Conservation (phyloP, 345 rosid genomes). For the Syzygium oleosum region DNA sequence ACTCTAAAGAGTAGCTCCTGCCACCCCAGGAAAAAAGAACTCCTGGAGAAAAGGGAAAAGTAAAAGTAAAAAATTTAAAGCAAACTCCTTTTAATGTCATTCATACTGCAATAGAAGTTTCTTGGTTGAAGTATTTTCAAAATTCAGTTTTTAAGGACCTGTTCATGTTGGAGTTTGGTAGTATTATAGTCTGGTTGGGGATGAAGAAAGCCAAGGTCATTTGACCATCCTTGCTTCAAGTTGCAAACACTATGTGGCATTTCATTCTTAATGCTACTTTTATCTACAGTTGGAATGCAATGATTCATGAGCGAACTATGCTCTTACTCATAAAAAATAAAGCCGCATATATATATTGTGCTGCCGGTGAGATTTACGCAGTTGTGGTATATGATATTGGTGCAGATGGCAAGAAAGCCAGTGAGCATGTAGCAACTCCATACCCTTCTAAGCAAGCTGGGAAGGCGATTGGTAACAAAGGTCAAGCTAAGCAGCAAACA, state of each 20-base stretch:
- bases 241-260: neutral
- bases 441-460: slow-evolving; percentile 58
- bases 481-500: slow-evolving; percentile 32
- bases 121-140: neutral
- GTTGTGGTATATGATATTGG: neutral
- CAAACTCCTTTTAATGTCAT: neutral
- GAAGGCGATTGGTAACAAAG: slow-evolving; percentile 29
- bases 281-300: neutral
- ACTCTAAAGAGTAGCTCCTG: neutral
- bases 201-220: neutral
- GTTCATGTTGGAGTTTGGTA: neutral
- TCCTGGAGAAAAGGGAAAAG: neutral
- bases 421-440: slow-evolving; percentile 56
- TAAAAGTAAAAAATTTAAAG: neutral
- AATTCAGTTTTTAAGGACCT: neutral
- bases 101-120: neutral
- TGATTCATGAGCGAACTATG: neutral
- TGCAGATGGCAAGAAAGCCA: slow-evolving; percentile 53
- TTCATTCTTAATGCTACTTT: neutral
- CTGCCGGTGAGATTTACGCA: neutral
- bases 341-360: neutral
- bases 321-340: neutral
- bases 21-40: neutral
- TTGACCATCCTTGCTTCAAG: neutral
- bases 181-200: neutral